Conservation (phyloP, 1,284 basidiomycete genomes). For the Vanrija pseudolonga region DNA sequence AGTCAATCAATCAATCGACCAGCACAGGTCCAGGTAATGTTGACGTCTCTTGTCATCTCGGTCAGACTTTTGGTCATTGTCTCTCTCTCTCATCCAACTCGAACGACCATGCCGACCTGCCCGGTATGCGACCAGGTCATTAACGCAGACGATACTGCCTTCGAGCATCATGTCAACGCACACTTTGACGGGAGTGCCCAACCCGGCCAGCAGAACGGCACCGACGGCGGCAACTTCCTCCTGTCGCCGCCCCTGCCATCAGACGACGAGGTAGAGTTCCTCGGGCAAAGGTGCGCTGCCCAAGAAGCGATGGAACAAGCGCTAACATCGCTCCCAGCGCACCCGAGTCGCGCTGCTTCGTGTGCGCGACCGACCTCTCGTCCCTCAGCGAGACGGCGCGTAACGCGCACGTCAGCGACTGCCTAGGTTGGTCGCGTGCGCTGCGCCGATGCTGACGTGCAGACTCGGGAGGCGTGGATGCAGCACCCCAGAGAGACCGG, state of each 20-base stretch:
- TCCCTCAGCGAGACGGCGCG: conserved; percentile 10
- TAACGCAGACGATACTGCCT: conserved; percentile 24
- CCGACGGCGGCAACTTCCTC: neutral
- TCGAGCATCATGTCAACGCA: conserved; percentile 35
- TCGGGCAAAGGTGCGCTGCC: conserved; percentile 2
- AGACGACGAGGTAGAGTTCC: neutral
- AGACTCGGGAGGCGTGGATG: conserved; percentile 3
- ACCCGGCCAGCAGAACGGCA: neutral
- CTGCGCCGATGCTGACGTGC: neutral
- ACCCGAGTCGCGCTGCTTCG: conserved; percentile 17
- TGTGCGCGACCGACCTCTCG: conserved; percentile 25
- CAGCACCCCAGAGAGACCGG: neutral
- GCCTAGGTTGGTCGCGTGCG: conserved; percentile 19
- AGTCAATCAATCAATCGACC: neutral
- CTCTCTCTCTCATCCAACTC: neutral
- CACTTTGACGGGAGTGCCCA: conserved; percentile 22
- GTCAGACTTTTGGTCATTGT: neutral
- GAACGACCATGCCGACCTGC: conserved; percentile 19
- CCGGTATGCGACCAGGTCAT: conserved; percentile 29
- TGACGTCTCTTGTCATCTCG: neutral
- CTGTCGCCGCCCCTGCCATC: neutral
- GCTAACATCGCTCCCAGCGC: neutral
- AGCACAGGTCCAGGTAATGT: neutral
- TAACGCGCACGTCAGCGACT: conserved; percentile 27
- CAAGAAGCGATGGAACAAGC: too few species aligned